Base-by-base conservation (phyloP, 805 yeast genomes). In the Metschnikowia cerradonensis region DNA sequence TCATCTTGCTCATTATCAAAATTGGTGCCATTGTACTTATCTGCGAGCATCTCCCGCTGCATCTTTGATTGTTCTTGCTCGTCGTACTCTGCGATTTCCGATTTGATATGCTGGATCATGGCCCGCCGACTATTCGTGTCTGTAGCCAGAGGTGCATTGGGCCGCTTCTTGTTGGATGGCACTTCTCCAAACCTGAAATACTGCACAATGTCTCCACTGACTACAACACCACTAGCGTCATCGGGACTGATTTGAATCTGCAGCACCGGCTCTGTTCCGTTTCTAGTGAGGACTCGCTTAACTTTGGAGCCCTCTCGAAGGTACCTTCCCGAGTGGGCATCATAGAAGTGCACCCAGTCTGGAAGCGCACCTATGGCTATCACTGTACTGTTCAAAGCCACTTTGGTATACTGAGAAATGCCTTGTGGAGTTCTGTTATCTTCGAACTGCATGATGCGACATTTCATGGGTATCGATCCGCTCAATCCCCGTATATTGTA, bases 21-120 rank as follows among this genome's bases (percentile, higher is more conserved):
- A 2, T 61, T 60, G 15, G 61, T 60, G 2, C 84, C 84, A 57
- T 80, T 80, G 58, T 71, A 80, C 61, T 73, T 78, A 34, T 71
- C 71, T 26, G 76, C 56, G 46, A 75, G 60, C 10, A 53, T 52
- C 6, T 64, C 60, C 6, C 60, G 53, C 51, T 66, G 57, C 13
- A 55, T 52, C 32, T 57, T 51, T 20, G 58, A 52, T 50, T 65
- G 65, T 46, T 65, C 60, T 22, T 60, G 64, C 30, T 57, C 51
- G 39, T 70, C 70, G 52, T 68, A 73, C 32, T 72, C 77, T 4
- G 69, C 72, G 31, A 71, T 58, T 36, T 70, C 70, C 32, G 67
- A 67, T 53, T 66, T 57, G 58, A 67, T 63, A 52, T 67, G 61
- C 47, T 57, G 60, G 23, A 48, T 49, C 19, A 48, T 41, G 6